Conservation (phyloP, 2,329 filamentous ascomycete genomes). For the Fusarium sp. region DNA sequence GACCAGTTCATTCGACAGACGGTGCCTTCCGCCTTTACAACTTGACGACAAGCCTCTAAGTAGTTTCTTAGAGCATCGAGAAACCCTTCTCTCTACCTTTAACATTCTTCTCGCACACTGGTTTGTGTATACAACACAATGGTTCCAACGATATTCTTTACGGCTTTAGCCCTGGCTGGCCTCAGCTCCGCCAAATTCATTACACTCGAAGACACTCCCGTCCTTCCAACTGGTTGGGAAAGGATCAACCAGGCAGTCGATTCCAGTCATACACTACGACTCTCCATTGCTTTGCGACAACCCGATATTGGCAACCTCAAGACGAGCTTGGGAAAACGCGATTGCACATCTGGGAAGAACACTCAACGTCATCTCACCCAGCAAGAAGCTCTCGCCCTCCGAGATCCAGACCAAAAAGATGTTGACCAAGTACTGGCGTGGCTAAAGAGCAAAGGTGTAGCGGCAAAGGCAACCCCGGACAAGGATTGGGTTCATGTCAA, state of each 20-base stretch:
- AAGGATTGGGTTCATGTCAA: slow-evolving; percentile 58
- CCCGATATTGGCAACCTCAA: slow-evolving; percentile 45
- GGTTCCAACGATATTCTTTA: slow-evolving; percentile 20
- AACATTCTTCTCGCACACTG: not conserved
- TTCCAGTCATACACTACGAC: slow-evolving; percentile 40
- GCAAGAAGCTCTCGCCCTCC: slow-evolving; percentile 51
- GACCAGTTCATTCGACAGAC: not conserved
- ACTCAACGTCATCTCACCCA: slow-evolving; percentile 47
- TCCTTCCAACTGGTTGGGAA: slow-evolving; percentile 48
- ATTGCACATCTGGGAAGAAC: slow-evolving; percentile 13
- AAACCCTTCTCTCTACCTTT: not conserved
- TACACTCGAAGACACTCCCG: slow-evolving; percentile 43
- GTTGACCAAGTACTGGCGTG: slow-evolving; percentile 54
- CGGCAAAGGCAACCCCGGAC: slow-evolving; percentile 44
- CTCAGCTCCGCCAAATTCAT: slow-evolving; percentile 37
- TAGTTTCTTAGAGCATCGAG: not conserved
- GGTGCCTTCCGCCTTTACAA: not conserved
- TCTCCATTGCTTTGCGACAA: slow-evolving; percentile 50
- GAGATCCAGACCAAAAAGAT: slow-evolving; percentile 49
- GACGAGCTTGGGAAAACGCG: slow-evolving; percentile 39
- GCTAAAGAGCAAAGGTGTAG: slow-evolving; percentile 54
- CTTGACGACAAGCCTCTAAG: not conserved
- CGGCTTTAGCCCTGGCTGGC: slow-evolving; percentile 39
- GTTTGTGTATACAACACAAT: slow-evolving; percentile 15
- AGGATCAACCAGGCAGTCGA: slow-evolving; percentile 37